Conservation (phyloP, 768 basidiomycete genomes). For the Suillus placidus region DNA sequence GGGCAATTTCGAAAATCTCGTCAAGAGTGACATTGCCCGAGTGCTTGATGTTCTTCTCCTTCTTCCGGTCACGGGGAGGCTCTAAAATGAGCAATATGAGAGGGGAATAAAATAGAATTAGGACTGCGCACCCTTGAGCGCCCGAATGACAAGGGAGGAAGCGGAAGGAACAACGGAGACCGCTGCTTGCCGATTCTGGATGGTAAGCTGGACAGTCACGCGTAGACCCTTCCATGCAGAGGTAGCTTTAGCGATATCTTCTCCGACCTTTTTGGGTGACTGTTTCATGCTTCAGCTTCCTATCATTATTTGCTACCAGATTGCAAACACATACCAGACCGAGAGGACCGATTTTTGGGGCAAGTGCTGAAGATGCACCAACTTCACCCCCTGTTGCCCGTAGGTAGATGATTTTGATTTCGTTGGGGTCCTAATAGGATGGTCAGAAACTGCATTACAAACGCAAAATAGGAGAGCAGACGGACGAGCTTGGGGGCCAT, state of each 20-base stretch:
- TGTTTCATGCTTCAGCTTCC: constrained; percentile 37
- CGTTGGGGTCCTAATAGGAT: constrained; percentile 82
- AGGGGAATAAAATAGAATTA: neutral
- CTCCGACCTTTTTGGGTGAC: constrained; percentile 99
- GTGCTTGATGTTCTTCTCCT: constrained; percentile 99
- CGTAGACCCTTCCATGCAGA: constrained; percentile 99
- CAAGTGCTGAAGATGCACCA: constrained; percentile 96
- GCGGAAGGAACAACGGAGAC: constrained; percentile 97
- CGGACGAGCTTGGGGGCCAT: constrained; percentile 85
- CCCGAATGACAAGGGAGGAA: constrained; percentile 95
- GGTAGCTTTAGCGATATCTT: constrained; percentile 99
- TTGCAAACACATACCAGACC: constrained; percentile 76
- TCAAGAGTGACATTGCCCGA: constrained; percentile 90
- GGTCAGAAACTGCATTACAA: neutral
- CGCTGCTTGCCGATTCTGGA: constrained; percentile 99
- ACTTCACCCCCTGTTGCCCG: constrained; percentile 99
- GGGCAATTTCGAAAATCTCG: constrained; percentile 93
- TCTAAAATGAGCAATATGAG: constrained; percentile 50
- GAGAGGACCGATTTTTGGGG: constrained; percentile 99
- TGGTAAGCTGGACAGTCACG: constrained; percentile 97
- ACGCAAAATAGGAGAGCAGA: constrained; percentile 5
- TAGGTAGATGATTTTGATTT: constrained; percentile 99
- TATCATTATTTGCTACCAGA: constrained; percentile 4
- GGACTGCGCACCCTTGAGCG: constrained; percentile 86
- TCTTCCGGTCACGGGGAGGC: constrained; percentile 98